Evolutionary conservation across 805 yeast genomes (phyloP).

Genomic region (Candida khao-thaluensis): DNA sequence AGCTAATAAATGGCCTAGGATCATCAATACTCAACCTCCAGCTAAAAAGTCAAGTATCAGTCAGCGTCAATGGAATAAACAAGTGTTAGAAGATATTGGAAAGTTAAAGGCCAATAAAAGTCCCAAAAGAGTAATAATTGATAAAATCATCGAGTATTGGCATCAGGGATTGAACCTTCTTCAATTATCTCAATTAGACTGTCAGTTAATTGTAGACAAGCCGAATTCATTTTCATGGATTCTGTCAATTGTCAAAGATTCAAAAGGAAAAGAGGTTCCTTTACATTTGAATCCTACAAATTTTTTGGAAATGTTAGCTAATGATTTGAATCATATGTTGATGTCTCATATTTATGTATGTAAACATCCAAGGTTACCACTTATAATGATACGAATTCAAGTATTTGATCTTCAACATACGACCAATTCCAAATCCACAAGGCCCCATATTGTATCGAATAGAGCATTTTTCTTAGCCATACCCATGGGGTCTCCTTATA

Average conservation of each 20-base stretch:
- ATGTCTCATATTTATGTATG: conserved; percentile 65
- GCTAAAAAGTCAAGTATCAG: conserved; percentile 11
- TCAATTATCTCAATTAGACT: conserved; percentile 71
- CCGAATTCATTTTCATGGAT: conserved; percentile 50
- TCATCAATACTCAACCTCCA: conserved; percentile 29
- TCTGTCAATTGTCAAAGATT: conserved; percentile 45
- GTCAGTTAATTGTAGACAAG: conserved; percentile 60
- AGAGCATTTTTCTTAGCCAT: conserved; percentile 65
- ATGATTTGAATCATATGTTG: conserved; percentile 51
- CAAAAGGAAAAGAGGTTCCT: conserved; percentile 27
- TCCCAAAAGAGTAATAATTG: conserved; percentile 35
- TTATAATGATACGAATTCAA: conserved; percentile 63
- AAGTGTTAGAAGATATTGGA: conserved; percentile 18
- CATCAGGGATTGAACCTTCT: conserved; percentile 56
- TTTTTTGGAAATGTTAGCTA: conserved; percentile 49
- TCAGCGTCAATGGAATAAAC: conserved; percentile 24
- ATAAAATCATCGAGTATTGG: conserved; percentile 53
- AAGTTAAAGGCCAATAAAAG: conserved; percentile 10
- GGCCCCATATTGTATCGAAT: conserved; percentile 51
- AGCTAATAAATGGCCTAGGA: conserved; percentile 34
- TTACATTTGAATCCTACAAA: conserved; percentile 49
- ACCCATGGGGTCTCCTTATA: conserved; percentile 63
- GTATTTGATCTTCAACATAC: conserved; percentile 51
- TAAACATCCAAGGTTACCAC: conserved; percentile 61
- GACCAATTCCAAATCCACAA: conserved; percentile 13